Conservation (phyloP, 2,329 filamentous ascomycete species). For the Monosporascus sp. region DNA sequence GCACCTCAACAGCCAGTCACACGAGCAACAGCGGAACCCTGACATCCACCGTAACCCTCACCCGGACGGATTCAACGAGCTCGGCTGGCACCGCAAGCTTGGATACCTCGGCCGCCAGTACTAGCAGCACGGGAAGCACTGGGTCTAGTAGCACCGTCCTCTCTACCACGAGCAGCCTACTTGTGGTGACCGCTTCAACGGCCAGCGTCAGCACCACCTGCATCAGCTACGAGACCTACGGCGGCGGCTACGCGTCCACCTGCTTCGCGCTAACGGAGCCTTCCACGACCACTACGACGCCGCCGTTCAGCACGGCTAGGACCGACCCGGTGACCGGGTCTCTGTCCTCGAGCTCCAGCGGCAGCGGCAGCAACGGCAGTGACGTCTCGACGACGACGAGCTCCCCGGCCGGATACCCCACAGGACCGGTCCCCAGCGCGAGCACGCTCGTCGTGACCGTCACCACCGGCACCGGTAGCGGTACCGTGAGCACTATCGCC, state of each 20-base stretch:
- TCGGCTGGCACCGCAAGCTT: neutral
- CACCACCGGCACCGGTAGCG: slow-evolving; percentile 5
- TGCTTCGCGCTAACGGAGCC: slow-evolving; percentile 12
- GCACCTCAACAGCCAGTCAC: neutral
- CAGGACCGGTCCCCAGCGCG: slow-evolving; percentile 1
- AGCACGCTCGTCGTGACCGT: slow-evolving; percentile 4
- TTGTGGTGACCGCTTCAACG: neutral
- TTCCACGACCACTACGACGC: slow-evolving; percentile 4
- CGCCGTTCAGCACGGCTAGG: slow-evolving; percentile 6
- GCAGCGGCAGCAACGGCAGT: neutral
- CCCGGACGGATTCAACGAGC: neutral
- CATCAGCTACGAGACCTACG: slow-evolving; percentile 11
- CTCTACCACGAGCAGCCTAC: neutral
- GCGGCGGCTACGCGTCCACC: slow-evolving; percentile 15
- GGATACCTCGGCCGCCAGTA: neutral
- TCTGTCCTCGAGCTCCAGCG: neutral
- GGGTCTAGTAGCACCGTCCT: neutral
- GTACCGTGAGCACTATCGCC: neutral
- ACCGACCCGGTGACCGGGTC: slow-evolving; percentile 8
- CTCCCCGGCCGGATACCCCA: slow-evolving; percentile 2
- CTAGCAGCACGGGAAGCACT: neutral
- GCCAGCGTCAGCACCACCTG: slow-evolving; percentile 16
- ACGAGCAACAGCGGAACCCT: neutral
- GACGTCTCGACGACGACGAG: slow-evolving; percentile 1
- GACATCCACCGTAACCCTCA: neutral